Evolutionary conservation across 495 filamentous ascomycete genomes (phyloP).

Genomic region (Aspergillus panamensis): DNA sequence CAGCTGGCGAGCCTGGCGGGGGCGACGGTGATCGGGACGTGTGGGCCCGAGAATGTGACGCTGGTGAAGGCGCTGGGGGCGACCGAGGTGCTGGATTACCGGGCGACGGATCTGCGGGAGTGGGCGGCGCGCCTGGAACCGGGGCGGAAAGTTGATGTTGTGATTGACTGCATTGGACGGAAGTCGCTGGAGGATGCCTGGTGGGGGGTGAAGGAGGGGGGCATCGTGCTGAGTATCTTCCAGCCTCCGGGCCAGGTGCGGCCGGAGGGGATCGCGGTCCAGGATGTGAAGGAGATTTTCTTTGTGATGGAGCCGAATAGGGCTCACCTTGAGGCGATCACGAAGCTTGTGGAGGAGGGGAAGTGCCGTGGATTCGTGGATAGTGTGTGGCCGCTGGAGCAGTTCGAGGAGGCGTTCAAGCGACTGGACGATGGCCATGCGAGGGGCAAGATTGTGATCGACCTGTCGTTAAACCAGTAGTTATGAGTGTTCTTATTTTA

Average conservation of each 20-base stretch:
- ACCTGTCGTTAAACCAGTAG: constrained; percentile 21
- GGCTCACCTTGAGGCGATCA: constrained; percentile 39
- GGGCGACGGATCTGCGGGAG: constrained; percentile 26
- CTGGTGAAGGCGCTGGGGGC: constrained; percentile 46
- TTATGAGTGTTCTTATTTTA: too few species aligned
- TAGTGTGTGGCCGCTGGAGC: constrained; percentile 46
- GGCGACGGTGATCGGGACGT: constrained; percentile 39
- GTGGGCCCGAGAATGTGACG: constrained; percentile 39
- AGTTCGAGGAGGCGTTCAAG: constrained; percentile 44
- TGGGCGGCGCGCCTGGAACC: constrained; percentile 28
- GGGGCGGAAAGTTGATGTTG: constrained; percentile 41
- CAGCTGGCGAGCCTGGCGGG: constrained; percentile 50
- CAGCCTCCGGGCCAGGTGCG: constrained; percentile 44
- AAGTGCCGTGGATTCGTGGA: constrained; percentile 40
- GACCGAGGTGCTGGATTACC: constrained; percentile 45
- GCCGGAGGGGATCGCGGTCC: constrained; percentile 28
- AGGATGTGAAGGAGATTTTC: constrained; percentile 36
- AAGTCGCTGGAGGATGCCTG: constrained; percentile 44
- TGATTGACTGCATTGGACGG: constrained; percentile 52
- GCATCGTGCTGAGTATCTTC: constrained; percentile 48
- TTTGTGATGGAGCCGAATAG: constrained; percentile 45
- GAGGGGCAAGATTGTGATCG: constrained; percentile 43
- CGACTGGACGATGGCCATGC: constrained; percentile 42
- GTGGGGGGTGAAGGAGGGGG: constrained; percentile 41
- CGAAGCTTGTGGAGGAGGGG: constrained; percentile 41